Conservation (phyloP, 768 basidiomycete species). For the Pholiota conissans region DNA sequence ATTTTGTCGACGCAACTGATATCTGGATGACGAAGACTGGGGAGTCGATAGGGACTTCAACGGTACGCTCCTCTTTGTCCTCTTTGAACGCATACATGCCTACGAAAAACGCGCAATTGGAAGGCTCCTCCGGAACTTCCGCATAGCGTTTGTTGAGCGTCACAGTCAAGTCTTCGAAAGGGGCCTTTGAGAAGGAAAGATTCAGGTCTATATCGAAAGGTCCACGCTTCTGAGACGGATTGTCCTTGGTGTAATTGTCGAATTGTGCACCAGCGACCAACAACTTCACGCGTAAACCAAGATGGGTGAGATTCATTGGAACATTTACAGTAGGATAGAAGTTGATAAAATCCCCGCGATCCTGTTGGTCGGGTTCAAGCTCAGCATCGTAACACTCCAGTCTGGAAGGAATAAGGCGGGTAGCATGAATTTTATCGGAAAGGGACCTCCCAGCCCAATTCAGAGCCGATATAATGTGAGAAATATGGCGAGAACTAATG, state of each 20-base stretch:
- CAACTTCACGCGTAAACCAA: background rate
- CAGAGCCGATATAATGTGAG: background rate
- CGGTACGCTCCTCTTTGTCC: background rate
- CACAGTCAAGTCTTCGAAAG: background rate
- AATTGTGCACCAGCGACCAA: background rate
- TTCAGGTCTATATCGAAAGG: background rate
- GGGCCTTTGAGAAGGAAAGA: background rate
- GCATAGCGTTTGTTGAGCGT: background rate
- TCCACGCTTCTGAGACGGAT: too few species aligned
- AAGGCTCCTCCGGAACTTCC: background rate
- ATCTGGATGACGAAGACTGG: background rate
- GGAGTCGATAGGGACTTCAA: background rate
- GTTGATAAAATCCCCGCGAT: background rate
- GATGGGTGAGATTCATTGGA: background rate
- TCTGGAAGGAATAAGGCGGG: background rate
- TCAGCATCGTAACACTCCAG: background rate
- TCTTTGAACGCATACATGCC: background rate
- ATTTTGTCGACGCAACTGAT: background rate
- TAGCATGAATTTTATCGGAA: background rate
- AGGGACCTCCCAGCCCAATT: background rate
- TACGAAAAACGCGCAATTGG: background rate
- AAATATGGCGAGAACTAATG: background rate
- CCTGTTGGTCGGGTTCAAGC: too few species aligned
- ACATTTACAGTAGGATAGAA: background rate
- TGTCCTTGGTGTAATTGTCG: too few species aligned